Evolutionary conservation across 768 basidiomycete genomes (phyloP), one percentile per base, ranked within the genome.

Genomic region (Saitozyma podzolica): DNA sequence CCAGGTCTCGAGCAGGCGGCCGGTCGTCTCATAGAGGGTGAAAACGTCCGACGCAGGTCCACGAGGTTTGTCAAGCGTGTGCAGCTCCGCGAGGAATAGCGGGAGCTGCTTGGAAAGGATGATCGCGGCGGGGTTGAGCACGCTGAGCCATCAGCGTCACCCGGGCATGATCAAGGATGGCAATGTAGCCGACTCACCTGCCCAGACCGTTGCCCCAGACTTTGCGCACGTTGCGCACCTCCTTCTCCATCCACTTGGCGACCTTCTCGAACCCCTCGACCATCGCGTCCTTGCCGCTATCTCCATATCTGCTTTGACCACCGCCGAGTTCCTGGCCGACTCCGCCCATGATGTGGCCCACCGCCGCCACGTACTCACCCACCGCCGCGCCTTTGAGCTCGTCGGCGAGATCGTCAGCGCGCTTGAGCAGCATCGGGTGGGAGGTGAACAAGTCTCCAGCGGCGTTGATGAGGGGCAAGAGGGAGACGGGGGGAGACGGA

Each of bases 91-190:
- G 9, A 74, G 57, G 73, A 77, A 80, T 14, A 80, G 59, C 1
- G 78, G 78, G 3, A 80, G 67, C 55, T 80, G 78, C 42, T 72
- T 75, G 9, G 75, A 76, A 8, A 80, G 54, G 43, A 79, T 70
- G 64, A 77, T 69, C 9, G 63, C 66, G 0, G 78, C 71, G 8
- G 78, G 76, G 50, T 75, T 65, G 58, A 79, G 60, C 2, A 50
- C 11, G 13, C 70, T 75, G 56, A 7, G 11, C 9, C 40, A 54
- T 16, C n/a, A 54, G 59, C 48, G 40, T 45, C 11, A 47, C 56
- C 17, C 40, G 0, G 45, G 16, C n/a, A 13, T 50, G 9, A 6
- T 54, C 8, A 40, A 20, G n/a, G 40, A 17, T 14, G 6, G 13
- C 8, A 7, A 43, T 29, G 29, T 29, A 29, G 29, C 29, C 29